Evolutionary conservation across 2,329 filamentous ascomycete genomes (phyloP).

Genomic region (Xylariales sp.): DNA sequence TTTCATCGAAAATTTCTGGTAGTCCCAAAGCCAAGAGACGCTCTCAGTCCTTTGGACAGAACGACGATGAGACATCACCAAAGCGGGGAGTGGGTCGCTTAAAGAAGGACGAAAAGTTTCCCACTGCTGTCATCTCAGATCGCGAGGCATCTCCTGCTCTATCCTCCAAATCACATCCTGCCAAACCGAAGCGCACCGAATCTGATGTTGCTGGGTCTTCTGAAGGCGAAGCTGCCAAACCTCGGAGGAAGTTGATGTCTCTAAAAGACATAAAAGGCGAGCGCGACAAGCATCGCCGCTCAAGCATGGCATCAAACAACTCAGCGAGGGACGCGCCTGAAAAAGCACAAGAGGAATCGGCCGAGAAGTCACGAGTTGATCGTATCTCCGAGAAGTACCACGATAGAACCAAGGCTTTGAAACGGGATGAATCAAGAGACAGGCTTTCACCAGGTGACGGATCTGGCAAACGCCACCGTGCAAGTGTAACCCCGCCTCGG

Average conservation of each 20-base stretch:
- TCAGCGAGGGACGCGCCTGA: slow-evolving; percentile 52
- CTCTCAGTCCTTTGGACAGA: slow-evolving; percentile 36
- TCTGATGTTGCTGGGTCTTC: slow-evolving; percentile 51
- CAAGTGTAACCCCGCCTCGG: slow-evolving; percentile 54
- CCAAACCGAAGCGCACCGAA: slow-evolving; percentile 49
- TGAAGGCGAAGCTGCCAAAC: slow-evolving; percentile 54
- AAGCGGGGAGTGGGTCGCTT: slow-evolving; percentile 50
- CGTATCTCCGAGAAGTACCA: slow-evolving; percentile 49
- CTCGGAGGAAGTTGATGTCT: slow-evolving; percentile 59
- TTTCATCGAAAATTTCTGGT: slow-evolving; percentile 26
- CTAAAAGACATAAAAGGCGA: slow-evolving; percentile 58
- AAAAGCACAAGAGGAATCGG: slow-evolving; percentile 43
- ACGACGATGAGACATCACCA: slow-evolving; percentile 42
- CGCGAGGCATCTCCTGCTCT: slow-evolving; percentile 47
- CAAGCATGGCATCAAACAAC: slow-evolving; percentile 52
- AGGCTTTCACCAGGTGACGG: slow-evolving; percentile 45
- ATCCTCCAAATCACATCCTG: slow-evolving; percentile 34
- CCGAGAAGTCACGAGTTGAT: slow-evolving; percentile 42
- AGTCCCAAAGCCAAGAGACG: slow-evolving; percentile 47
- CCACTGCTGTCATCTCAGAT: slow-evolving; percentile 45
- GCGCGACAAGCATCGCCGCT: slow-evolving; percentile 53
- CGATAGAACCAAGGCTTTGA: slow-evolving; percentile 56
- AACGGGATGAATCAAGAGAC: slow-evolving; percentile 58
- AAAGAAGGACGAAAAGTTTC: slow-evolving; percentile 50
- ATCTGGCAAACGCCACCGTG: slow-evolving; percentile 53